Evolutionary conservation across 495 filamentous ascomycete genomes (phyloP).

Genomic region (Annulohypoxylon nitens): DNA sequence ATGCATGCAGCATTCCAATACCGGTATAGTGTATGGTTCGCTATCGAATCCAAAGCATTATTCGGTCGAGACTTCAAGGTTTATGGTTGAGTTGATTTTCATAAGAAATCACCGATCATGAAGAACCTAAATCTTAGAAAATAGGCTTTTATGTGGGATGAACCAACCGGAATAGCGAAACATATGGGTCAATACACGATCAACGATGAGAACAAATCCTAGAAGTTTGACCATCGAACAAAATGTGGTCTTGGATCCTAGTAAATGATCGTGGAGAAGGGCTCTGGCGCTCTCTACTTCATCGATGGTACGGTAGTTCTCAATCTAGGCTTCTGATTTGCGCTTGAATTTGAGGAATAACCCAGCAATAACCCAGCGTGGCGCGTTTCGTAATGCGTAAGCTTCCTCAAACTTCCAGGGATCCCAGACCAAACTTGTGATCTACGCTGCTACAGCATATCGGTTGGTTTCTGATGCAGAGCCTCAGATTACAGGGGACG

Average conservation of each 20-base stretch:
- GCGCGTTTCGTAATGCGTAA: slow-evolving; percentile 36
- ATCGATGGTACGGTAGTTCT: not conserved
- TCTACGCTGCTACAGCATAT: slow-evolving; percentile 30
- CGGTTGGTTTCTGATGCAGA: slow-evolving; percentile 39
- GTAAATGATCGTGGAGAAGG: slow-evolving; percentile 7
- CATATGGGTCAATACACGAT: not conserved
- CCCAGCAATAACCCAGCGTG: not conserved
- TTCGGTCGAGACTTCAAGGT: not conserved
- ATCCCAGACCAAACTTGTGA: slow-evolving; percentile 42
- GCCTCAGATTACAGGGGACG: slow-evolving; percentile 46
- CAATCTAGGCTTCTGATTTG: slow-evolving; percentile 30
- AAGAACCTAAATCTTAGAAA: slow-evolving; percentile 5
- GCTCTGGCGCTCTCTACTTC: not conserved
- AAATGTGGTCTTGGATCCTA: not conserved
- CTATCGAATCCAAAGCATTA: not conserved
- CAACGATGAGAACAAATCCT: not conserved
- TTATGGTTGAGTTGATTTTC: not conserved
- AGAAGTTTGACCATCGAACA: slow-evolving; percentile 12
- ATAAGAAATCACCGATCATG: not conserved
- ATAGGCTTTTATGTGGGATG: not conserved
- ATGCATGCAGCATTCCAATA: not conserved
- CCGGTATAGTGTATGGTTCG: not conserved
- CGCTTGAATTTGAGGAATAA: slow-evolving; percentile 16
- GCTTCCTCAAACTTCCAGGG: slow-evolving; percentile 40
- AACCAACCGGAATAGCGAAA: not conserved